These are phyloP conservation scores for Coemansia reversa DNA, from an alignment of 192 early-diverging fungal species.

Conservation along the genomic window DNA sequence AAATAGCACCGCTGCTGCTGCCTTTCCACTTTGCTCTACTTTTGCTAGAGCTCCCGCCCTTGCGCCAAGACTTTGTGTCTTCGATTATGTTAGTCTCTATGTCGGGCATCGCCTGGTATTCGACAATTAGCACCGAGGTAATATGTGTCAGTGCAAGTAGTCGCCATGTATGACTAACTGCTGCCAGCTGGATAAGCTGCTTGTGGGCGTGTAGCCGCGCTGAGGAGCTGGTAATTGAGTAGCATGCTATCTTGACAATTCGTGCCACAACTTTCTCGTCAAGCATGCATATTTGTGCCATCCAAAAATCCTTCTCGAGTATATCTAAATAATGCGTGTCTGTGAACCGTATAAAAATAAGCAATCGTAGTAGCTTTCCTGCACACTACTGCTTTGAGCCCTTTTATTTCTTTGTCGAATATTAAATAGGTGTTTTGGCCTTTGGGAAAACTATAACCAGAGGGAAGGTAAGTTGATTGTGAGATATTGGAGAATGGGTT, in stretches of 20 bases:
- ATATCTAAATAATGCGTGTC: not conserved
- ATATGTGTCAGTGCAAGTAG: conserved; percentile 3
- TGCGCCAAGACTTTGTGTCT: not conserved
- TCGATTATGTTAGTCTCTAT: not conserved
- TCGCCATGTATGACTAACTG: conserved; percentile 24
- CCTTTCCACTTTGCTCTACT: conserved; percentile 3
- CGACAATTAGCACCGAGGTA: conserved; percentile 21
- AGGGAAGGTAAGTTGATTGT: no score
- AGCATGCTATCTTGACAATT: conserved; percentile 14
- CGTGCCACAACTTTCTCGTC: not conserved
- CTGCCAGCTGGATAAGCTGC: conserved; percentile 13
- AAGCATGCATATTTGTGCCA: not conserved
- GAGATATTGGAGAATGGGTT: no score
- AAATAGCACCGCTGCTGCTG: not conserved
- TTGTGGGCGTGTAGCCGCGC: conserved; percentile 10
- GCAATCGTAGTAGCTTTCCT: no score
- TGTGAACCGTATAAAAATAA: no score
- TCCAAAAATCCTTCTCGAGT: not conserved
- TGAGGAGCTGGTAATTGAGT: conserved; percentile 1
- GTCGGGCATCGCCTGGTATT: conserved; percentile 8
- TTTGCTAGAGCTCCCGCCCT: not conserved
- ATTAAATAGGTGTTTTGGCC: no score
- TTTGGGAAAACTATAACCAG: no score
- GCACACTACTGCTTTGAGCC: no score
- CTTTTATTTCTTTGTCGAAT: no score